Evolutionary conservation across 495 filamentous ascomycete genomes (phyloP), one percentile per base, ranked within the genome.

Genomic region (Symbiotaphrina buchneri): DNA sequence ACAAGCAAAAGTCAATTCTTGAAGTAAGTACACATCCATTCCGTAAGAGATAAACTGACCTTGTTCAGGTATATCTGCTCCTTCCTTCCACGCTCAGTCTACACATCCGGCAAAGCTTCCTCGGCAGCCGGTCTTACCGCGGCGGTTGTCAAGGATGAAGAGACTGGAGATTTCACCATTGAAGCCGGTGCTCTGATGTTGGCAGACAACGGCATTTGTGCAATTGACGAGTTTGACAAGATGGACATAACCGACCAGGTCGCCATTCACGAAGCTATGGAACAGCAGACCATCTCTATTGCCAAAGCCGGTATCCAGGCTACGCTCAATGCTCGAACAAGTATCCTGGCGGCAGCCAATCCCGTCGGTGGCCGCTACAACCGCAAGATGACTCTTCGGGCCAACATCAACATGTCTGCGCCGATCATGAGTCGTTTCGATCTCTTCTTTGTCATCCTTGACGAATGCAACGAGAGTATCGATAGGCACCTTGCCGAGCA

Each of bases 381-480:
- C 56, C 78, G 85, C 34, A 95, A 94, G 52, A 72, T 74, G 3
- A 92, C 87, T 0, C 60, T 99, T 4, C 68, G 87, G 15, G 72
- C 80, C 32, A 99, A 99, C 49, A 77, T 99, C 49, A 95, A 99
- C 56, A 92, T 99, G 74, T 79, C 69, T 20, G 90, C 87, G 11
- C 87, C 87, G 34, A 99, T 99, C 52, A 95, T 99, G 87, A 84
- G 75, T 28, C 74, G 87, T 54, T 99, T 99, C 56, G 87, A 99
- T 54, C 59, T 99, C 11, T 99, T 99, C 63, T 99, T 99, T 47
- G 83, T 99, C 38, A 76, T 99, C 28, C 71, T 94, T 2, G 87
- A 99, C 46, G 87, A 99, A 42, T 93, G 85, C 47, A 87, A 93
- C 44, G 87, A 95, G 52, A 49, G 57, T 11, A 68, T 91, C 15